Percentiles rank a stretch among this genome's conserved stretches.
Conservation (phyloP, 1,284 basidiomycete genomes). For the Moesziomyces antarcticus region DNA sequence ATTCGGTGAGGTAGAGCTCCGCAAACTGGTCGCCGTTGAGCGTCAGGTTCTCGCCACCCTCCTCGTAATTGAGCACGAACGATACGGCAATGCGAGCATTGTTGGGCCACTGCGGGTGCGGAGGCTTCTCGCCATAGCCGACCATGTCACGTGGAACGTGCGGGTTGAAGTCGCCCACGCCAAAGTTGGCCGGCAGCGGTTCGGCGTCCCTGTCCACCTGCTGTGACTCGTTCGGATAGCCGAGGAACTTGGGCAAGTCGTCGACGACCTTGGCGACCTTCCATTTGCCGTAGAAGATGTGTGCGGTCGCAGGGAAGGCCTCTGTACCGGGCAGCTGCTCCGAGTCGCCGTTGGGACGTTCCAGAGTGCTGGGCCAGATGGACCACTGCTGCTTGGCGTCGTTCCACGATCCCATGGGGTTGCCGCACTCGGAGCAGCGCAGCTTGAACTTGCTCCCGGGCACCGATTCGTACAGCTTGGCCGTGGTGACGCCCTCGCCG, state of each 20-base stretch:
- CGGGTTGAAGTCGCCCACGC: conserved; percentile 26
- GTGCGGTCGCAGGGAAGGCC: conserved; percentile 22
- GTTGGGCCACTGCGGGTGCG: conserved; percentile 68
- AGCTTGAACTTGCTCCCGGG: conserved; percentile 58
- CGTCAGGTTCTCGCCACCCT: conserved; percentile 68
- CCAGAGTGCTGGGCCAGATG: conserved; percentile 53
- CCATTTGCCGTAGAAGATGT: conserved; percentile 46
- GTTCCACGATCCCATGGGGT: conserved; percentile 59
- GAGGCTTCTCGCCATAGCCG: conserved; percentile 68
- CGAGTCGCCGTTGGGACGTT: conserved; percentile 35
- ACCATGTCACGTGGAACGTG: conserved; percentile 57
- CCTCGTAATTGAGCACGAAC: conserved; percentile 69
- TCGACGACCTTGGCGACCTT: conserved; percentile 30
- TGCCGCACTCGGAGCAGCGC: conserved; percentile 57
- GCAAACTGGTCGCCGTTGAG: conserved; percentile 64
- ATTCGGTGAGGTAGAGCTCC: conserved; percentile 67
- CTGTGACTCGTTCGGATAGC: conserved; percentile 36
- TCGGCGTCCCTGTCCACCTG: conserved; percentile 33
- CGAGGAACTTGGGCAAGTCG: conserved; percentile 37
- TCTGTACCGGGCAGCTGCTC: conserved; percentile 15
- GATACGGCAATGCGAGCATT: conserved; percentile 67
- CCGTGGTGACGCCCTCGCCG: conserved; percentile 21
- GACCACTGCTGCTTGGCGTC: conserved; percentile 55
- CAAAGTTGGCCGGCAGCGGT: conserved; percentile 27
- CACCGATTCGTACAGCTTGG: conserved; percentile 43